A percentile compares a stretch with the other conserved stretches of the same genome.
Evolutionary conservation across 768 basidiomycete species (phyloP).

Genomic region (Inosperma sp.): DNA sequence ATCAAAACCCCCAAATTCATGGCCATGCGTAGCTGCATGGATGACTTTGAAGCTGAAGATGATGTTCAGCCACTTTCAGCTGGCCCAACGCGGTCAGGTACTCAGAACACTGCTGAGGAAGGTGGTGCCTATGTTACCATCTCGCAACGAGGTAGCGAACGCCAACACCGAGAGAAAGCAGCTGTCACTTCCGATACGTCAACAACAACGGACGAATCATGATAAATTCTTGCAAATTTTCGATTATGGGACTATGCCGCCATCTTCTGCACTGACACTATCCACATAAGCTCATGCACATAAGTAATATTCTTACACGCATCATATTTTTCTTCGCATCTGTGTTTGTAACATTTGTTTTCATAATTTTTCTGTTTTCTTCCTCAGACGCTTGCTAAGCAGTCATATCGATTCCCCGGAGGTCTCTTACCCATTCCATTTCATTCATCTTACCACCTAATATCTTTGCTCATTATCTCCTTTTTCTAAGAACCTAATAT

Average conservation of each 20-base stretch:
- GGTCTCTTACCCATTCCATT: conserved; percentile 16
- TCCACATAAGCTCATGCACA: conserved; percentile 9
- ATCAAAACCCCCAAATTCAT: conserved; percentile 83
- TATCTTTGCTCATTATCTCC: no score
- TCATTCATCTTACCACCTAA: conserved; percentile 13
- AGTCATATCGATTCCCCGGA: conserved; percentile 21
- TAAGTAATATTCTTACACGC: conserved; percentile 12
- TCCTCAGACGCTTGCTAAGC: conserved; percentile 11
- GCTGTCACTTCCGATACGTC: conserved; percentile 21
- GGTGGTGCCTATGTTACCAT: conserved; percentile 86
- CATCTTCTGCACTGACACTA: conserved; percentile 15
- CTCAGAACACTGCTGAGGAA: conserved; percentile 57
- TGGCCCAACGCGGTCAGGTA: conserved; percentile 54
- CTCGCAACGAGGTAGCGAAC: conserved; percentile 75
- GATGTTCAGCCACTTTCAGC: conserved; percentile 53
- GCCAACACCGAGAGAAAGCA: conserved; percentile 46
- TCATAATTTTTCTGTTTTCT: conserved; percentile 17
- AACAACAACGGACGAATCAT: conserved; percentile 29
- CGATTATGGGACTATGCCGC: background rate
- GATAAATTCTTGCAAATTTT: conserved; percentile 12
- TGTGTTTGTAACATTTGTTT: conserved; percentile 14
- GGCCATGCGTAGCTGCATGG: conserved; percentile 72
- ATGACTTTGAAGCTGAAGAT: conserved; percentile 66
- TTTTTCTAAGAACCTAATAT: no score
- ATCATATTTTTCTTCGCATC: conserved; percentile 11